These are phyloP conservation scores for Colletotrichum theobromicola DNA, from an alignment of 2,329 filamentous ascomycete genomes.

Conservation along the genomic window DNA sequence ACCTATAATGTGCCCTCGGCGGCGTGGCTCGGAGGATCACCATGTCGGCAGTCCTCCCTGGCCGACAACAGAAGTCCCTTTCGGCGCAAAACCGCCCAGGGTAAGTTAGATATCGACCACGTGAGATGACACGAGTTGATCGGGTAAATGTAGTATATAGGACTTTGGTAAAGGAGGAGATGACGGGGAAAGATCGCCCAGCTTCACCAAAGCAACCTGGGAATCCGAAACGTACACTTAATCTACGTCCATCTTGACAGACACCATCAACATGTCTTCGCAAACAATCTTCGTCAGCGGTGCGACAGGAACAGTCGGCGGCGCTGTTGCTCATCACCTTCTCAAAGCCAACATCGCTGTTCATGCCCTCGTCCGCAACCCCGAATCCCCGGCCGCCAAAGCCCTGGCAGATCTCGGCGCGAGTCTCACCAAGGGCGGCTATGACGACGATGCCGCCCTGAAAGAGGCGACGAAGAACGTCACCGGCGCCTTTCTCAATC, in stretches of 20 bases:
- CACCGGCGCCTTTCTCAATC: conserved; percentile 36
- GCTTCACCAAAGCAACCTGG: not conserved
- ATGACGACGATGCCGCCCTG: conserved; percentile 35
- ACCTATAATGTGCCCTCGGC: not conserved
- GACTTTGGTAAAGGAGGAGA: not conserved
- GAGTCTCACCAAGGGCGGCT: conserved; percentile 36
- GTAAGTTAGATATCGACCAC: not conserved
- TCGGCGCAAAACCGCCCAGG: not conserved
- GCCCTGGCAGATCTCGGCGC: conserved; percentile 36
- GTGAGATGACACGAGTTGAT: no score
- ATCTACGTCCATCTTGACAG: not conserved
- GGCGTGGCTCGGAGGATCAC: not conserved
- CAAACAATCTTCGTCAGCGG: conserved; percentile 38
- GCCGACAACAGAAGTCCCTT: not conserved
- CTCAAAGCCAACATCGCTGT: conserved; percentile 31
- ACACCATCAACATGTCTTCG: not conserved
- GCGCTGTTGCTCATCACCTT: conserved; percentile 38
- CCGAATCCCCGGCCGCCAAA: conserved; percentile 31
- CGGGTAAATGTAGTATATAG: not conserved
- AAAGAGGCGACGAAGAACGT: conserved; percentile 32
- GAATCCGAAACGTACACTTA: not conserved
- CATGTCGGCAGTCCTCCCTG: not conserved
- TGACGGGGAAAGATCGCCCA: not conserved
- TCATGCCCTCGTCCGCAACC: conserved; percentile 35
- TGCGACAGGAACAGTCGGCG: conserved; percentile 46